Conservation (phyloP, 108 stramenopile species). For the Pseudonitzschia pungens region DNA sequence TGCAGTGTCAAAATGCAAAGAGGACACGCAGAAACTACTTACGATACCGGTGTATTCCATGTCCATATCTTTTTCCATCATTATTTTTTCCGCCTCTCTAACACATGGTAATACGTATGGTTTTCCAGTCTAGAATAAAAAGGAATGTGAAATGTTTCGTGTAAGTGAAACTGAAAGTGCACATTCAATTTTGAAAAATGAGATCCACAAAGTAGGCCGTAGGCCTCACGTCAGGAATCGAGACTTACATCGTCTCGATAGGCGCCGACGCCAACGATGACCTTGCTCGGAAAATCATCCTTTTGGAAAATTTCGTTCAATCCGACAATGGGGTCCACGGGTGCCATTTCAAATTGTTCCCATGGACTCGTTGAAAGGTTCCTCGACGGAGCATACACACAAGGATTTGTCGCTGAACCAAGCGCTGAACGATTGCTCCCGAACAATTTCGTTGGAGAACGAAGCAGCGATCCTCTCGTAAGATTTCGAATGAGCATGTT, state of each 20-base stretch:
- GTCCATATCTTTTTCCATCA: constrained; percentile 67
- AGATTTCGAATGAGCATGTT: constrained; percentile 22
- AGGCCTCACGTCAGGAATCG: background rate
- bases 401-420: background rate
- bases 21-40: constrained; percentile 9
- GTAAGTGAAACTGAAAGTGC: too few relatives aligned
- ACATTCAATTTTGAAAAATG: too few relatives aligned
- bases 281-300: constrained; percentile 81
- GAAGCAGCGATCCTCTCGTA: constrained; percentile 15
- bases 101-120: constrained; percentile 96
- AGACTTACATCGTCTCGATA: constrained; percentile 83
- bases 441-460: background rate
- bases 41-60: constrained; percentile 87
- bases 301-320: constrained; percentile 76
- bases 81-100: constrained; percentile 87
- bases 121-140: constrained; percentile 59
- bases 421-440: background rate
- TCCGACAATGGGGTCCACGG: constrained; percentile 98
- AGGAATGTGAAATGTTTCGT: background rate
- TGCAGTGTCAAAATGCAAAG: background rate
- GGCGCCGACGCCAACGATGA: constrained; percentile 94
- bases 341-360: constrained; percentile 90
- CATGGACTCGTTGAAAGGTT: constrained; percentile 54
- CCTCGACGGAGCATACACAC: background rate
- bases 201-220: too few relatives aligned